Percentiles rank a stretch among this genome's conserved stretches.
phyloP scores from a whole-genome alignment of 371 early-diverging fungal species.

The Mortierella sp. region DNA sequence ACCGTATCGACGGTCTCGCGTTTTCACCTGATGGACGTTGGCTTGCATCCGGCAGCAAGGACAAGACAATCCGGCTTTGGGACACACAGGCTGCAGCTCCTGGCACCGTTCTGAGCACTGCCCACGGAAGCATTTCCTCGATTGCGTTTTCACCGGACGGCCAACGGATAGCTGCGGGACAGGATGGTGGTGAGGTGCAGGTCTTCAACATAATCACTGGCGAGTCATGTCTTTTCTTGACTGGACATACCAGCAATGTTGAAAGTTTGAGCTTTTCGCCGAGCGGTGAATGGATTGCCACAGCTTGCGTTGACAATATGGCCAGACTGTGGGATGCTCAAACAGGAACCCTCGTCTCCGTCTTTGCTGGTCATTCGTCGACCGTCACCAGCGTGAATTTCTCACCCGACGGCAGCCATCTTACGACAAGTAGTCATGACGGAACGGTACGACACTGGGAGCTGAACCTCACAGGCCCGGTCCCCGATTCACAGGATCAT shows the following conservation, averaged over 20 bases:
- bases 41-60: slow-evolving; percentile 4
- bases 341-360: not conserved
- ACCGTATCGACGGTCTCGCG: not conserved
- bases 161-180: not conserved
- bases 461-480: not conserved
- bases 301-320: not conserved
- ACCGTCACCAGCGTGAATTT: not conserved
- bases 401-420: slow-evolving; percentile 4
- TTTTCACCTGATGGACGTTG: slow-evolving; percentile 14
- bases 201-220: not conserved
- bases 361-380: not conserved
- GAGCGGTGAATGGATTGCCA: not conserved
- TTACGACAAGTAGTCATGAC: not conserved
- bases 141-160: slow-evolving; percentile 5
- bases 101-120: not conserved
- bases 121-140: not conserved
- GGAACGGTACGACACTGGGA: slow-evolving; percentile 17
- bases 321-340: not conserved
- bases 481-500: not conserved
- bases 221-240: no score
- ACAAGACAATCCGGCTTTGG: slow-evolving; percentile 13
- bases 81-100: not conserved
- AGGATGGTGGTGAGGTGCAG: not conserved
- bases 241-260: not conserved
- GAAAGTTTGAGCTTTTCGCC: not conserved